Conservation (phyloP, 2,329 filamentous ascomycete species). For the Biscogniauxia sp. region DNA sequence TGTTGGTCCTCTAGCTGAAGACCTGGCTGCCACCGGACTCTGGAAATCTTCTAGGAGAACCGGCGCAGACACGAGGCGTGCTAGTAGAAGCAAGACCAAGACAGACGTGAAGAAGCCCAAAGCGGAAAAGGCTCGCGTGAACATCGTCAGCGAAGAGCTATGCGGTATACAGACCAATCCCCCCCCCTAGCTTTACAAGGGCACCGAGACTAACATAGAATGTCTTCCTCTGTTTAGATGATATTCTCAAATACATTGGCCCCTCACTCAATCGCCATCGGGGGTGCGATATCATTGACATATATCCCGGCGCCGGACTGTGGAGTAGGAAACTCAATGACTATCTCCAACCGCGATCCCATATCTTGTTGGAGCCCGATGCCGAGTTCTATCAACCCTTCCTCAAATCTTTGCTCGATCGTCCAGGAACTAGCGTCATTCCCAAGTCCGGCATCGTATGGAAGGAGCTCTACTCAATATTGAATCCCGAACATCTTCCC, state of each 20-base stretch:
- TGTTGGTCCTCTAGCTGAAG: slow-evolving; percentile 17
- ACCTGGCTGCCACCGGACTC: slow-evolving; percentile 18
- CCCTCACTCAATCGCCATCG: slow-evolving; percentile 65
- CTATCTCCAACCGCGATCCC: slow-evolving; percentile 71
- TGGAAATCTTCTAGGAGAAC: slow-evolving; percentile 10
- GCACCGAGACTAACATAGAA: slow-evolving; percentile 1
- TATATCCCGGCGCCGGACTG: slow-evolving; percentile 76
- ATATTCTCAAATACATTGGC: slow-evolving; percentile 67
- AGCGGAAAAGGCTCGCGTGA: slow-evolving; percentile 44
- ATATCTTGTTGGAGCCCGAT: slow-evolving; percentile 79
- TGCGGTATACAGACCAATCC: slow-evolving; percentile 35
- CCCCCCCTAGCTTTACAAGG: not conserved
- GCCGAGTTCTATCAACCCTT: slow-evolving; percentile 55
- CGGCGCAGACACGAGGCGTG: not conserved
- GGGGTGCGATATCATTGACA: slow-evolving; percentile 82
- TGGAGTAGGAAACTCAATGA: slow-evolving; percentile 78
- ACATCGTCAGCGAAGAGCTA: slow-evolving; percentile 51
- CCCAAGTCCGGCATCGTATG: slow-evolving; percentile 59
- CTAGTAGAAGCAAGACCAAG: not conserved
- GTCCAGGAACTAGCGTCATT: slow-evolving; percentile 48
- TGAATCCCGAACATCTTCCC: slow-evolving; percentile 50
- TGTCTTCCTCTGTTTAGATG: slow-evolving; percentile 46
- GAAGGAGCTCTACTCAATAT: slow-evolving; percentile 54
- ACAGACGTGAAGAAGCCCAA: not conserved
- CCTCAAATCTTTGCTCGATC: slow-evolving; percentile 56